Base-by-base conservation (phyloP, 1,284 basidiomycete species). In the Cryptococcus neoformans region DNA sequence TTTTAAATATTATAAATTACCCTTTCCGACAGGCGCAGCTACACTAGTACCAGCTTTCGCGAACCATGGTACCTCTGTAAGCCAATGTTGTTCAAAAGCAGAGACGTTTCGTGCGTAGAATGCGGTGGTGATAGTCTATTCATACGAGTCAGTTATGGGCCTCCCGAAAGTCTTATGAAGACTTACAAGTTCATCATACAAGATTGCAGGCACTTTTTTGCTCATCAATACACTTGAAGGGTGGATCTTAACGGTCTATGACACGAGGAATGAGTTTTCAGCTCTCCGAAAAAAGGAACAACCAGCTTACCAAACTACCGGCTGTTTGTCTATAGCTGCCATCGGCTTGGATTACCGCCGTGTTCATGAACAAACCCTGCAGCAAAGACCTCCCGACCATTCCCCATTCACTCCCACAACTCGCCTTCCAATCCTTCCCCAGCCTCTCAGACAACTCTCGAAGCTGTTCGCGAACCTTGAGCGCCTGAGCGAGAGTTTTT, bases 41-140 rank as follows among this genome's bases (percentile, higher is more conserved):
- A 64, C 53, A 6, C 47, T 49, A 8, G 47, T 55, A 6, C 59
- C 62, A 14, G 70, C 68, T 38, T 65, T 63, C 28, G 63, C 55
- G 61, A 76, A 76, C 69, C 69, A 66, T n/a, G 75, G 70, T n/a
- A 75, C 72, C 49, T 78, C 76, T 39, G 68, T 60, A 45, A 85
- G 76, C 78, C 81, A 84, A 34, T 76, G 74, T 65, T 86, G 86
- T 12, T 87, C 84, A 48, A 96, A 84, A 0, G 85, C 80, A 0
- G 90, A 92, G 6, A 93, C 92, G 34, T 87, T 88, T 3, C 92
- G 86, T 2, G 92, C 92, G 67, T 92, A 95, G 42, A 90, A 86
- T 51, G 87, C 85, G 44, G 85, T 88, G 21, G 92, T 96, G 70
- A 88, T 86, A 17, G 92, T 82, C 90, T 90, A 59, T 0, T 34